phyloP scores from a whole-genome alignment of 768 basidiomycete species.

The Chiua virens region DNA sequence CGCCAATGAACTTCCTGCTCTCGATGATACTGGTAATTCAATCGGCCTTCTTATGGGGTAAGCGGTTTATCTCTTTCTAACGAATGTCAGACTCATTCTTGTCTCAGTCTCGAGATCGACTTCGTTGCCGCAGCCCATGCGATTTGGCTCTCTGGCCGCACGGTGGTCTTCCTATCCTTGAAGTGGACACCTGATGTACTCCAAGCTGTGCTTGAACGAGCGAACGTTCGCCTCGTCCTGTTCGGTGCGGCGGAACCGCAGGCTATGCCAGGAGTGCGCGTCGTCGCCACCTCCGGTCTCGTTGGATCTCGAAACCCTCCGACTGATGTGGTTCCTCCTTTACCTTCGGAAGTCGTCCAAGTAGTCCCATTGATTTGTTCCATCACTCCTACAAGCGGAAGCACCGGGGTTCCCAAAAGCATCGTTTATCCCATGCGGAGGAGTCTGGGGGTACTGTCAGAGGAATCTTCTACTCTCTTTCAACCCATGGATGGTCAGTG shows the following conservation, averaged over 20 bases:
- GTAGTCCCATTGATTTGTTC: constrained; percentile 27
- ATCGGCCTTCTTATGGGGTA: constrained; percentile 31
- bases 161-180: constrained; percentile 29
- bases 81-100: not conserved
- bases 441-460: constrained; percentile 22
- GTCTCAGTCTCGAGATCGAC: constrained; percentile 28
- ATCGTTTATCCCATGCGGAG: constrained; percentile 32
- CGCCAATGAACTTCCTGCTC: constrained; percentile 17
- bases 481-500: constrained; percentile 31
- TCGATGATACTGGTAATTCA: constrained; percentile 15
- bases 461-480: constrained; percentile 30
- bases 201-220: constrained; percentile 20
- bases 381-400: constrained; percentile 29
- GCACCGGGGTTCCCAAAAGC: constrained; percentile 33
- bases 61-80: not conserved
- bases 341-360: constrained; percentile 17
- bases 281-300: constrained; percentile 20
- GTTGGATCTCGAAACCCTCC: constrained; percentile 9
- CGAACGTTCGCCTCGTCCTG: constrained; percentile 22
- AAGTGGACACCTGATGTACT: constrained; percentile 32
- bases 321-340: constrained; percentile 11
- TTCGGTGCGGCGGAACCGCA: constrained; percentile 20
- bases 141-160: constrained; percentile 27
- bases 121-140: constrained; percentile 32
- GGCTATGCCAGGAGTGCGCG: constrained; percentile 2